Conservation (phyloP, 352 stramenopile genomes). For the Phytophthora sp. region DNA sequence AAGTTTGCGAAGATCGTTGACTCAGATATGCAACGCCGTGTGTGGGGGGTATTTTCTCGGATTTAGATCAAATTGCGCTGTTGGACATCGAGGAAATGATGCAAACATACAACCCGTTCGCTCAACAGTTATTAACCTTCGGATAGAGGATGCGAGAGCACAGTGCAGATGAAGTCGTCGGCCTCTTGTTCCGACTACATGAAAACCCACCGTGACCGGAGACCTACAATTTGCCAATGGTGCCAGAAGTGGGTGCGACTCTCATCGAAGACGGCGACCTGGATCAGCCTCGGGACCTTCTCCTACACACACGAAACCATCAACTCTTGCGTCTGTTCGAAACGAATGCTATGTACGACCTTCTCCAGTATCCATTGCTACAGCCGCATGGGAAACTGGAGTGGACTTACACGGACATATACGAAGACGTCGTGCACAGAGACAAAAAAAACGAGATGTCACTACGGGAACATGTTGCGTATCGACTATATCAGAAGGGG, state of each 20-base stretch:
- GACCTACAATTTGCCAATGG: slow-evolving; percentile 10
- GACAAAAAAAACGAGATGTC: not conserved
- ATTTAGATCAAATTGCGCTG: too few relatives aligned
- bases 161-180: not conserved
- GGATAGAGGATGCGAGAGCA: not conserved
- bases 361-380: slow-evolving; percentile 9
- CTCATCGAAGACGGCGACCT: slow-evolving; percentile 1
- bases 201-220: not conserved
- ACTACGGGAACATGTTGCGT: not conserved
- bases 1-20: slow-evolving; percentile 25
- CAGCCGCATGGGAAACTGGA: slow-evolving; percentile 1
- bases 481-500: not conserved
- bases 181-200: not conserved
- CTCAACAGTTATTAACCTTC: slow-evolving; percentile 2
- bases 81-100: slow-evolving; percentile 13
- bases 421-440: not conserved
- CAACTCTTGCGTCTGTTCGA: slow-evolving; percentile 7
- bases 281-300: not conserved
- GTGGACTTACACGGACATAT: slow-evolving; percentile 11
- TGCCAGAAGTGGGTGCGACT: not conserved
- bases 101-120: slow-evolving; percentile 24
- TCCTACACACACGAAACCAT: not conserved
- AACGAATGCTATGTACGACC: slow-evolving; percentile 7
- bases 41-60: not conserved
- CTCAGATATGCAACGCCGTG: slow-evolving; percentile 2